A percentile compares a stretch with the other conserved stretches of the same genome.
These are phyloP conservation scores for Nicotiana benthamiana DNA, from an alignment of 257 asterid species.

Conservation along the genomic window DNA sequence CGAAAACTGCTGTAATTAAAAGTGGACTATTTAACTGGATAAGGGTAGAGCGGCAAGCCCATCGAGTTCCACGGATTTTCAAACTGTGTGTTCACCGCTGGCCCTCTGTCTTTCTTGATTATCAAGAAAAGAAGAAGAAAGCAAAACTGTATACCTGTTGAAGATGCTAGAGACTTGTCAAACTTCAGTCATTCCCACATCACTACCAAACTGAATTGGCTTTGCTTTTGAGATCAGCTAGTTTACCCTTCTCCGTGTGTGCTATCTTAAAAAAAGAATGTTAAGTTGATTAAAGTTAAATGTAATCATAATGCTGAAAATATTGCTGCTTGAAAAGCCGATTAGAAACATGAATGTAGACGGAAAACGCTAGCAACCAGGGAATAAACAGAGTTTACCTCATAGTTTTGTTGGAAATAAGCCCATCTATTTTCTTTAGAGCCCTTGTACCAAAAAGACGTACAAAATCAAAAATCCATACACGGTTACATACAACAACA, in stretches of 20 bases:
- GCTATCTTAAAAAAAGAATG: constrained; percentile 11
- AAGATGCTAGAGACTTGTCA: constrained; percentile 2
- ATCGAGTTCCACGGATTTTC: neutral
- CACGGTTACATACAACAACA: neutral
- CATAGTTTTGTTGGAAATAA: constrained; percentile 45
- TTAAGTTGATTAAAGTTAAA: neutral
- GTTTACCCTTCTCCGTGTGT: constrained; percentile 9
- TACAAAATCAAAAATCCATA: constrained; percentile 27
- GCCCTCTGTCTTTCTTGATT: neutral
- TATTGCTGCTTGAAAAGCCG: neutral
- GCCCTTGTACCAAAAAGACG: constrained; percentile 55
- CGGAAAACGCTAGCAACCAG: neutral
- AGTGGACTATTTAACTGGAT: neutral
- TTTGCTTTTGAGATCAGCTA: constrained; percentile 8
- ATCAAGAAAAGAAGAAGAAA: neutral
- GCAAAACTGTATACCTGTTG: constrained; percentile 15
- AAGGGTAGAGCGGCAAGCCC: neutral
- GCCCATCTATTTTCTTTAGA: constrained; percentile 85
- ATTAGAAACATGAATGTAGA: neutral
- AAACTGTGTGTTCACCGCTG: neutral
- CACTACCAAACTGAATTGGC: constrained; percentile 17
- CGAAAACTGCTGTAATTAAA: neutral
- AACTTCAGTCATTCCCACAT: constrained; percentile 14
- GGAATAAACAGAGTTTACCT: constrained; percentile 33
- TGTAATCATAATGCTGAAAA: neutral